Percentiles rank a stretch among this genome's conserved stretches.
Conservation (phyloP, 2,329 filamentous ascomycete genomes). For the Neonectria punicea region DNA sequence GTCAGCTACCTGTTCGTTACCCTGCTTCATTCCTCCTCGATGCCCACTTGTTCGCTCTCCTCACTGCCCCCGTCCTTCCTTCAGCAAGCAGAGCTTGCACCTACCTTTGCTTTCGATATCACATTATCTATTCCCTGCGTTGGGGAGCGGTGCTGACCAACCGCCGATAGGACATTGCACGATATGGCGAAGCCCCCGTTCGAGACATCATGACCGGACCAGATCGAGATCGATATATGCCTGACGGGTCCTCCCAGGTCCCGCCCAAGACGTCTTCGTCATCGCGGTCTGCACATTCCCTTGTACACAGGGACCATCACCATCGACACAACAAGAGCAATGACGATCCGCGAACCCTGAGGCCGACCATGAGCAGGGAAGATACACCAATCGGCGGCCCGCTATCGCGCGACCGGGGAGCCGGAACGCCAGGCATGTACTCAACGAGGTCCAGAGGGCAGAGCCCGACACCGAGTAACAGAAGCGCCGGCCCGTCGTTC, state of each 20-base stretch:
- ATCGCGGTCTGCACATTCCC: constrained; percentile 66
- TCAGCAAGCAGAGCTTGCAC: constrained; percentile 14
- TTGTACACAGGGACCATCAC: constrained; percentile 72
- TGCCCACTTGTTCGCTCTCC: constrained; percentile 23
- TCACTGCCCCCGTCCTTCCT: constrained; percentile 24
- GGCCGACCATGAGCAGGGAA: constrained; percentile 81
- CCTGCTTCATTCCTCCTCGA: constrained; percentile 35
- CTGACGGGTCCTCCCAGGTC: constrained; percentile 58
- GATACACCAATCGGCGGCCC: constrained; percentile 66
- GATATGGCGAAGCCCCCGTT: constrained; percentile 82
- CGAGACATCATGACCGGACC: constrained; percentile 74
- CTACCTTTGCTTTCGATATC: constrained; percentile 1
- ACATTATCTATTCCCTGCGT: constrained; percentile 8
- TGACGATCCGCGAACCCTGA: constrained; percentile 72
- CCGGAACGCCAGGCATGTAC: constrained; percentile 58
- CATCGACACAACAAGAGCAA: constrained; percentile 77
- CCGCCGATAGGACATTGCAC: constrained; percentile 72
- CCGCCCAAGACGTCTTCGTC: constrained; percentile 72
- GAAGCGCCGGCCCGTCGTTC: constrained; percentile 61
- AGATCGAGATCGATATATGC: constrained; percentile 74
- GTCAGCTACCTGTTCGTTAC: constrained; percentile 48
- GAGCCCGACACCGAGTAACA: constrained; percentile 83
- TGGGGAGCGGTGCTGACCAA: constrained; percentile 37
- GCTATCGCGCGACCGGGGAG: constrained; percentile 62
- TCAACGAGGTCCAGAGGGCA: constrained; percentile 69